These are phyloP conservation scores for Candida boidinii DNA, from an alignment of 805 yeast genomes.

Conservation along the genomic window DNA sequence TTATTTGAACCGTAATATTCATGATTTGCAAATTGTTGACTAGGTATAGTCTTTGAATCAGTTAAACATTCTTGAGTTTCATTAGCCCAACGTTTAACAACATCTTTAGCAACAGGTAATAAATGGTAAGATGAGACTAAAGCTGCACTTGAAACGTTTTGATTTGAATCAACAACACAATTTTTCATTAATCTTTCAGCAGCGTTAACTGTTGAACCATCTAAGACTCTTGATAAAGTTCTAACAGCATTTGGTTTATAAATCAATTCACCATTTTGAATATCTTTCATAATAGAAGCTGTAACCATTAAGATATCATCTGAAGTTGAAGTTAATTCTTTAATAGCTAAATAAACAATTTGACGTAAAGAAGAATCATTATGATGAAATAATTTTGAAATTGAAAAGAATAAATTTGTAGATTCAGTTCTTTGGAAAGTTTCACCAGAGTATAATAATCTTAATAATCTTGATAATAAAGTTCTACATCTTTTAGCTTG, in stretches of 20 bases:
- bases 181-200: conserved; percentile 89
- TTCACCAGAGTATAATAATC: conserved; percentile 81
- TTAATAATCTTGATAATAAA: conserved; percentile 72
- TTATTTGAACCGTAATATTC: conserved; percentile 48
- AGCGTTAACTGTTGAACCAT: conserved; percentile 83
- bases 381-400: conserved; percentile 92
- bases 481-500: conserved; percentile 81
- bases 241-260: conserved; percentile 94
- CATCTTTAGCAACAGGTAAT: conserved; percentile 82
- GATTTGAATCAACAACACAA: conserved; percentile 86
- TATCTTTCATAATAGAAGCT: conserved; percentile 95
- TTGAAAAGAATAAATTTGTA: conserved; percentile 85
- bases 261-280: conserved; percentile 77
- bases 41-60: conserved; percentile 46
- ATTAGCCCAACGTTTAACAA: conserved; percentile 87
- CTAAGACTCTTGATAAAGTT: conserved; percentile 83
- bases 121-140: conserved; percentile 84
- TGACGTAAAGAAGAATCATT: conserved; percentile 83
- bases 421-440: conserved; percentile 83
- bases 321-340: conserved; percentile 77
- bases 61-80: conserved; percentile 89
- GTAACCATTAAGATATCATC: conserved; percentile 96
- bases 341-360: conserved; percentile 87
- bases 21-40: conserved; percentile 41
- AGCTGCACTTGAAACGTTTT: conserved; percentile 88